Percentiles rank a stretch among this genome's conserved stretches.
Evolutionary conservation across 495 filamentous ascomycete species (phyloP).

Genomic region (Oleoguttula mirabilis): DNA sequence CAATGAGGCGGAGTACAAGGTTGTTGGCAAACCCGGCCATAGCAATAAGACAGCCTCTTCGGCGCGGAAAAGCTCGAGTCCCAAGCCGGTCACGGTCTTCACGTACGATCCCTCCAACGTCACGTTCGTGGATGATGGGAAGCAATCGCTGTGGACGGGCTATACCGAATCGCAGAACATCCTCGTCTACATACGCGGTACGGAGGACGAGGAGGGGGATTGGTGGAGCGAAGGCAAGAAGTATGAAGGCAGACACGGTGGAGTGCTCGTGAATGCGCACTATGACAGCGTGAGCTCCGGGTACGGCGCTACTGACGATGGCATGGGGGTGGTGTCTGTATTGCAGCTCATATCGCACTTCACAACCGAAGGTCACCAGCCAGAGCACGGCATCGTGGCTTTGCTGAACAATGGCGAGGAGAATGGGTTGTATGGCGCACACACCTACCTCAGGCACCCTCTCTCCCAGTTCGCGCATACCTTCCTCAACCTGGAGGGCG

Average conservation of each 20-base stretch:
- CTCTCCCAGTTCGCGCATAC: constrained; percentile 63
- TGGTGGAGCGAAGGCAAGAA: constrained; percentile 49
- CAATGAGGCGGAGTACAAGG: constrained; percentile 35
- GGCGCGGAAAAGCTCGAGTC: constrained; percentile 17
- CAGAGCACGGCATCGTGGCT: constrained; percentile 67
- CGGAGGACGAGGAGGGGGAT: constrained; percentile 50
- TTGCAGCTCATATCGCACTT: constrained; percentile 87
- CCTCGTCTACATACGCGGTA: constrained; percentile 78
- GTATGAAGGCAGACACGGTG: constrained; percentile 48
- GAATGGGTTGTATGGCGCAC: constrained; percentile 80
- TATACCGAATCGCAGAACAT: constrained; percentile 94
- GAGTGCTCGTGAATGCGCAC: constrained; percentile 86
- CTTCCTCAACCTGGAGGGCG: constrained; percentile 90
- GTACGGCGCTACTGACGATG: constrained; percentile 86
- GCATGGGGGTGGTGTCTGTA: constrained; percentile 73
- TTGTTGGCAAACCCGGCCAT: neutral
- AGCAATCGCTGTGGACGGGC: constrained; percentile 29
- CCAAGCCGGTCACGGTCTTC: constrained; percentile 50
- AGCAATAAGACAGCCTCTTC: neutral
- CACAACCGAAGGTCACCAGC: constrained; percentile 59
- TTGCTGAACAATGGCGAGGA: constrained; percentile 95
- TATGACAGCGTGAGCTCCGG: constrained; percentile 93
- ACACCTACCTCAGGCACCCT: constrained; percentile 73
- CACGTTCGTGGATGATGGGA: constrained; percentile 33
- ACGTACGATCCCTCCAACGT: constrained; percentile 73